Base-by-base conservation (phyloP, 176 grass and related monocot genomes). In the Neostapfia colusana region DNA sequence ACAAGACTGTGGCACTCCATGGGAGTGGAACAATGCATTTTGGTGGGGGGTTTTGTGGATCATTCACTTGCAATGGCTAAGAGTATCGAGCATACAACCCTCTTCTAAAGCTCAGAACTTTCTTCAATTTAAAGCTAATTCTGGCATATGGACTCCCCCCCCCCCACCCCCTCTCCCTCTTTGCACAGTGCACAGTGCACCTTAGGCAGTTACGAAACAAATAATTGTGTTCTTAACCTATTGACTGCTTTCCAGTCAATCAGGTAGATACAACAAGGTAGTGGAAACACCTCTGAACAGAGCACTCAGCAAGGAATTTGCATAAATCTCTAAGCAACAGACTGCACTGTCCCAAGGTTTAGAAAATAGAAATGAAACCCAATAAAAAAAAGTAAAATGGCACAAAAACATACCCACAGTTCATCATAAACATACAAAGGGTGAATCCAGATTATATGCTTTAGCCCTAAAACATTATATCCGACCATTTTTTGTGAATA, bases 221-320 rank as follows among this genome's bases (percentile, higher is more conserved):
- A 12, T 9, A 40, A 39, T 40, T 40, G 12, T 16, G 20, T 73
- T 20, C 34, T 20, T 11, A 17, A 8, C 31, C 11, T 55, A 37
- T 72, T 55, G 31, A 39, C 35, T 55, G 31, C 70, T 20, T 42
- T 4, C 13, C 0, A 35, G 77, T 55, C 58, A 53, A 55, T 41
- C 28, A 53, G 13, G 66, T 43, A 70, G 74, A 40, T 16, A 10
- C 53, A 54, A 77, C 31, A 31, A 31, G 31, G 31, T 72, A 17
- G 17, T 50, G 4, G 31, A 73, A 72, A 38, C 18, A 23, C 55
- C 66, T 65, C 24, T 15, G 56, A 66, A 44, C 35, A 24, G 18
- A 53, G 65, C 6, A 78, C 63, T 38, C 25, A 55, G 25, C 57
- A 41, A 70, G 11, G 11, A 78, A 23, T 78, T 77, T 44, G 58